Conservation (phyloP, 2,329 filamentous ascomycete genomes). For the Monosporascus sp. region DNA sequence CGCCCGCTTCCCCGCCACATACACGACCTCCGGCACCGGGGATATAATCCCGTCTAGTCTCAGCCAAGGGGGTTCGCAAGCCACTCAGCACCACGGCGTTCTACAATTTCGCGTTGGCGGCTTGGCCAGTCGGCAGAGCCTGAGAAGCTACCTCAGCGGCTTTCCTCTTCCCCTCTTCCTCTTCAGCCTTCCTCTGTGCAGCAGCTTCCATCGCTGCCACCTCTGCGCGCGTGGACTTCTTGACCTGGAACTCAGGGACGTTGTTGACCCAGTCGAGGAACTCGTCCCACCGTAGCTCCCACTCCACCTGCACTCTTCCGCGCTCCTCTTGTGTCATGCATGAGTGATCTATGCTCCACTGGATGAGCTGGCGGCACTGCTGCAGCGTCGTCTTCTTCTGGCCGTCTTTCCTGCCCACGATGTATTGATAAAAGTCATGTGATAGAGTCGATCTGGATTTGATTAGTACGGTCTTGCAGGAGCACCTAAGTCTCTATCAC, state of each 20-base stretch:
- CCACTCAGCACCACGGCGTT: too few species aligned
- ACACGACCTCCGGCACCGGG: too few species aligned
- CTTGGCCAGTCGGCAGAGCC: too few species aligned
- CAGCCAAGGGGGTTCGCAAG: too few species aligned
- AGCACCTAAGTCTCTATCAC: constrained; percentile 8
- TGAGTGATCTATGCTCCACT: constrained; percentile 59
- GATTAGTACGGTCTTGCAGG: not conserved
- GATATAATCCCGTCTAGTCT: too few species aligned
- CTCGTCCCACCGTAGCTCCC: constrained; percentile 50
- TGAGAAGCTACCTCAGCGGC: not conserved
- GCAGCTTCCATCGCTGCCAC: not conserved
- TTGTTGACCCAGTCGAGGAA: constrained; percentile 51
- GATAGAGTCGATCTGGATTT: constrained; percentile 58
- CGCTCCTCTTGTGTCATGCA: constrained; percentile 43
- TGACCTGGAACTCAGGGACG: constrained; percentile 1
- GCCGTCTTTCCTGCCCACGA: constrained; percentile 63
- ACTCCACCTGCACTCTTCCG: constrained; percentile 32
- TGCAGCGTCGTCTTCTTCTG: constrained; percentile 60
- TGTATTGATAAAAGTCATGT: constrained; percentile 72
- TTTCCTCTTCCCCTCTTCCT: not conserved
- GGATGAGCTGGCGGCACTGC: constrained; percentile 63
- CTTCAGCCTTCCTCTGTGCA: not conserved
- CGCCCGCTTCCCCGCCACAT: too few species aligned
- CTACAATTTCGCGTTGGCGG: too few species aligned
- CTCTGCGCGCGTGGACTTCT: constrained; percentile 6